These are phyloP conservation scores for Fusarium sp. DNA, from an alignment of 2,329 filamentous ascomycete species.

Conservation along the genomic window DNA sequence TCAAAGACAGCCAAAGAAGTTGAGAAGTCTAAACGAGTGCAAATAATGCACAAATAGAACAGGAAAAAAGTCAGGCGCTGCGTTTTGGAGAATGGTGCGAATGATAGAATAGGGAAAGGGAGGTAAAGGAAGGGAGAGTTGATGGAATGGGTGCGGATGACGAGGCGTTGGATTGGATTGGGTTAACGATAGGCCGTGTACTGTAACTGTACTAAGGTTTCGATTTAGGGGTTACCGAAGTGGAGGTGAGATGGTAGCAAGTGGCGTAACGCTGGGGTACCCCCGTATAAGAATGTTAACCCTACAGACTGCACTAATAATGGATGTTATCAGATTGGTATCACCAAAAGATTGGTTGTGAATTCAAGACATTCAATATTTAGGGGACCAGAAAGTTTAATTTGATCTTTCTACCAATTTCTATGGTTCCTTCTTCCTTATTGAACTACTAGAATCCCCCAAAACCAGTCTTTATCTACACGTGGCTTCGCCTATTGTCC, in stretches of 20 bases:
- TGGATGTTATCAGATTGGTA: neutral
- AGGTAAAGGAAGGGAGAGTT: slow-evolving; percentile 33
- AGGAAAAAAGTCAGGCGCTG: slow-evolving; percentile 18
- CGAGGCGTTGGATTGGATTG: slow-evolving; percentile 23
- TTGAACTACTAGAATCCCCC: neutral
- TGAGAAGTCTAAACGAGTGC: slow-evolving; percentile 8
- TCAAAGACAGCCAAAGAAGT: slow-evolving; percentile 52
- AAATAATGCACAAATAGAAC: slow-evolving; percentile 11
- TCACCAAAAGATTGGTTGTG: neutral
- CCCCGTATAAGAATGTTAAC: neutral
- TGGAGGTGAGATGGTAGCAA: slow-evolving; percentile 1
- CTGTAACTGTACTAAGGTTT: slow-evolving; percentile 21
- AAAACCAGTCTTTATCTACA: neutral
- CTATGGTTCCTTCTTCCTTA: neutral
- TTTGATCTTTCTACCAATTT: neutral
- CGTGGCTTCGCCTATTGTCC: slow-evolving; percentile 14
- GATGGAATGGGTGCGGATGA: slow-evolving; percentile 38
- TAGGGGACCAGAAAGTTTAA: neutral
- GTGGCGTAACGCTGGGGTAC: slow-evolving; percentile 23
- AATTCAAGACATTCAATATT: slow-evolving; percentile 17
- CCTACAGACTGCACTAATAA: no score
- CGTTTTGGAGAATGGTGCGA: slow-evolving; percentile 28
- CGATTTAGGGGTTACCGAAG: slow-evolving; percentile 28
- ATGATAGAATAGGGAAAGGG: slow-evolving; percentile 23
- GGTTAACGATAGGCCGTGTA: slow-evolving; percentile 1